Conservation (phyloP, 805 yeast species). For the Candida morakotiae region DNA sequence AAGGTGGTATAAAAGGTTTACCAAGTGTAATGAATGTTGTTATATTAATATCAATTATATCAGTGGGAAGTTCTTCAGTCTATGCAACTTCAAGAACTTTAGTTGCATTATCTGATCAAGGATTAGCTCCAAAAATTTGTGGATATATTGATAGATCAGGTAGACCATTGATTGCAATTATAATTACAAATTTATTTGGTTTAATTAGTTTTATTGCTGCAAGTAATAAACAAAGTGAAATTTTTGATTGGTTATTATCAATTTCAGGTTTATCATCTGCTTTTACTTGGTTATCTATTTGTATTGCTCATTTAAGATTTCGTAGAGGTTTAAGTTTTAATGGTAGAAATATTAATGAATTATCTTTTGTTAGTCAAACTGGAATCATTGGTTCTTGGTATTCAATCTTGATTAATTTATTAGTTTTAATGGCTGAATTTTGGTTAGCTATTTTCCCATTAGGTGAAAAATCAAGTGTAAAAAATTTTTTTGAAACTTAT, state of each 20-base stretch:
- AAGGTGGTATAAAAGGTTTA: conserved; percentile 63
- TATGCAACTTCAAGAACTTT: conserved; percentile 68
- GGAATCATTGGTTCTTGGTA: conserved; percentile 34
- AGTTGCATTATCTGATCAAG: conserved; percentile 63
- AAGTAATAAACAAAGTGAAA: conserved; percentile 34
- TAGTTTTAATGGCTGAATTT: conserved; percentile 39
- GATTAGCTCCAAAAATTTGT: conserved; percentile 56
- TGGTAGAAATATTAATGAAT: conserved; percentile 33
- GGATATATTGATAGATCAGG: conserved; percentile 75
- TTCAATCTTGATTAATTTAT: conserved; percentile 26
- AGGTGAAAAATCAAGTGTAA: conserved; percentile 32
- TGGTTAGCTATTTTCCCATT: conserved; percentile 40
- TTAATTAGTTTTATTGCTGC: conserved; percentile 53
- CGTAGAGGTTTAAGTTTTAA: conserved; percentile 32
- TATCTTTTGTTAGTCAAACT: conserved; percentile 33
- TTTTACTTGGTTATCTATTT: conserved; percentile 39
- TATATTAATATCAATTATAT: conserved; percentile 61
- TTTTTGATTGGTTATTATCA: conserved; percentile 38
- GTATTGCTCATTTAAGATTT: conserved; percentile 36
- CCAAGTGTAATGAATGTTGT: conserved; percentile 72
- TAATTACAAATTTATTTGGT: conserved; percentile 50
- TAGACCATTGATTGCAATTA: conserved; percentile 70
- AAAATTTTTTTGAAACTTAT: conserved; percentile 32
- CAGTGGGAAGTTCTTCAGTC: conserved; percentile 72
- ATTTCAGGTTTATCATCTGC: conserved; percentile 39